Evolutionary conservation across 2,329 filamentous ascomycete genomes (phyloP).

Genomic region (Akanthomyces uredinophilus): DNA sequence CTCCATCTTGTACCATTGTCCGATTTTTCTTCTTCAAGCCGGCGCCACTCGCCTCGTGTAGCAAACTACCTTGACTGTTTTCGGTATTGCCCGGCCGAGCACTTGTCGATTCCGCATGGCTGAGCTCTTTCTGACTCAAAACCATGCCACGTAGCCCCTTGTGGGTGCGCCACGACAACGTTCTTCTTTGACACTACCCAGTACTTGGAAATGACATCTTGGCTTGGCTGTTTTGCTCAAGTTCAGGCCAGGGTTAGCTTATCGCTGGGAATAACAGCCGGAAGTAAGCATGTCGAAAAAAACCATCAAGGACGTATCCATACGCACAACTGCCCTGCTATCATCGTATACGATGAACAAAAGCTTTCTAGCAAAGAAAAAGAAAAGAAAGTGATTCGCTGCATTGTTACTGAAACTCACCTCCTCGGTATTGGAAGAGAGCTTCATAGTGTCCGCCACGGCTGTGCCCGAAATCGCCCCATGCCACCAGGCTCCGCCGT

Average conservation of each 20-base stretch:
- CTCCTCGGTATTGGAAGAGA: no score
- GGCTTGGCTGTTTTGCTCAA: not conserved
- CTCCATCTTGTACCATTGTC: not conserved
- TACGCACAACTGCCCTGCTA: no score
- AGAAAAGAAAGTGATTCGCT: no score
- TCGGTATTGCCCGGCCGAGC: not conserved
- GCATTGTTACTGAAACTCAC: no score
- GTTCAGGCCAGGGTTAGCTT: not conserved
- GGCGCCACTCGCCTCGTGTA: not conserved
- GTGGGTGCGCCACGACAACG: not conserved
- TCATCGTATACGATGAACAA: no score
- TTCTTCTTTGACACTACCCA: not conserved
- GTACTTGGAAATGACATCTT: no score
- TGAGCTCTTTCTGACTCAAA: conserved; percentile 1
- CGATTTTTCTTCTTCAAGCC: not conserved
- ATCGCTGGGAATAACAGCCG: not conserved
- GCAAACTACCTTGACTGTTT: not conserved
- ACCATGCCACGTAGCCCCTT: not conserved
- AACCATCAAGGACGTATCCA: not conserved
- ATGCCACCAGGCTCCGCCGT: not conserved
- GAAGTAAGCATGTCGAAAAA: not conserved
- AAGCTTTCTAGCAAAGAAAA: no score
- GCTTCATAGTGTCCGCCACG: not conserved
- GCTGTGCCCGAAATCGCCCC: not conserved
- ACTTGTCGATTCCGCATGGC: not conserved